Evolutionary conservation across 495 filamentous ascomycete species (phyloP).

Genomic region (Halenospora varia): DNA sequence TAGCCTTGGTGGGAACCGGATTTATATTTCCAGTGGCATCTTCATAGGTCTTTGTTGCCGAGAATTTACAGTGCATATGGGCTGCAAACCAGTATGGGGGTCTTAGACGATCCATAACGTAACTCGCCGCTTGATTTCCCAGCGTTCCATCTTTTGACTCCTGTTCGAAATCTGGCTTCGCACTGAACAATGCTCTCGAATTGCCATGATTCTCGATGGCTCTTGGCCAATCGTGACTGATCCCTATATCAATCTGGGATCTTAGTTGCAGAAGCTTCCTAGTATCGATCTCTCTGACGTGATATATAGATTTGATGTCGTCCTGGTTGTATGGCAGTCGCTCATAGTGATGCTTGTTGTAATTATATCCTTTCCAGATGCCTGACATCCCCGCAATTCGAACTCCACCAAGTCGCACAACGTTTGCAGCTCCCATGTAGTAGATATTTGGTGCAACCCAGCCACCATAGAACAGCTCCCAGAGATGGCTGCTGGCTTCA

Average conservation of each 20-base stretch:
- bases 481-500: conserved; percentile 81
- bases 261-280: conserved; percentile 83
- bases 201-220: conserved; percentile 75
- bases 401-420: conserved; percentile 74
- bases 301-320: conserved; percentile 77
- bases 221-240: conserved; percentile 94
- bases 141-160: conserved; percentile 71
- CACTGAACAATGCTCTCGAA: conserved; percentile 52
- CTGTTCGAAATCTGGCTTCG: conserved; percentile 65
- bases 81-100: conserved; percentile 92
- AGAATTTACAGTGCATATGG: conserved; percentile 83
- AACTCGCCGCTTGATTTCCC: conserved; percentile 71
- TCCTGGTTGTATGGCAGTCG: conserved; percentile 74
- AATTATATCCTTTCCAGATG: conserved; percentile 89
- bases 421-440: conserved; percentile 88
- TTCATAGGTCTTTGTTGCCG: conserved; percentile 65
- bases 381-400: conserved; percentile 89
- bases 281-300: conserved; percentile 84
- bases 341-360: conserved; percentile 75
- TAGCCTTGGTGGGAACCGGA: background rate
- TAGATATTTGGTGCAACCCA: conserved; percentile 98
- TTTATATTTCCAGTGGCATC: conserved; percentile 19
- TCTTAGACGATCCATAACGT: conserved; percentile 73
- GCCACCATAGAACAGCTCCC: conserved; percentile 91
- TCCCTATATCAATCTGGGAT: conserved; percentile 79